phyloP scores from a whole-genome alignment of 192 early-diverging fungal genomes.

The Backusella psychrophila region DNA sequence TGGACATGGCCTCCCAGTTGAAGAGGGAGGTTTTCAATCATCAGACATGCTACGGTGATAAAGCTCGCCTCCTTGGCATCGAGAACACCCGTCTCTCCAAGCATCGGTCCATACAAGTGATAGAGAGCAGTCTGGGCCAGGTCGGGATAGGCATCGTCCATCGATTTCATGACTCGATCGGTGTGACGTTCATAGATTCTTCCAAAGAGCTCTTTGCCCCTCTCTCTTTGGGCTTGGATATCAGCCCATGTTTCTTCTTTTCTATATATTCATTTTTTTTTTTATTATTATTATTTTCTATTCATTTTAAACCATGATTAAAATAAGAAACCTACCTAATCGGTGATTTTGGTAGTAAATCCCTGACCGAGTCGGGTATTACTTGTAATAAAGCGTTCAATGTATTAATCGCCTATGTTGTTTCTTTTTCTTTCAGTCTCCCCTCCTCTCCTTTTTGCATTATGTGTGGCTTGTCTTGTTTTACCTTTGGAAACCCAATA shows the following conservation, averaged over 20 bases:
- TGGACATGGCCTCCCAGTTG: conserved; percentile 10
- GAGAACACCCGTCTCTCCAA: background rate
- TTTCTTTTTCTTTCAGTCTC: background rate
- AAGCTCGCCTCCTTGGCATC: conserved; percentile 12
- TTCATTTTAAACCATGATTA: background rate
- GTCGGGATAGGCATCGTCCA: conserved; percentile 13
- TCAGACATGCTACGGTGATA: background rate
- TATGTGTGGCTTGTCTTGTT: background rate
- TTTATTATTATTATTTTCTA: background rate
- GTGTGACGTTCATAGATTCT: conserved; percentile 21
- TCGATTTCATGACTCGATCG: conserved; percentile 3
- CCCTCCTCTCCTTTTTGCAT: background rate
- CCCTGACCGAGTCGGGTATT: background rate
- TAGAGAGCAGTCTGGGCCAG: conserved; percentile 14
- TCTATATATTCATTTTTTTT: background rate
- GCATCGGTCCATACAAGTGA: conserved; percentile 16
- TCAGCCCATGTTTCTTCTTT: conserved; percentile 17
- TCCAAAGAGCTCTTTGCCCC: conserved; percentile 17
- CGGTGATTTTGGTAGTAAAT: background rate
- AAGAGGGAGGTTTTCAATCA: background rate
- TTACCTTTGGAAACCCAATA: conserved; percentile 25
- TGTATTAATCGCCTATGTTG: conserved; percentile 18
- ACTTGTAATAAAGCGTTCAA: background rate
- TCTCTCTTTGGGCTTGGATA: background rate
- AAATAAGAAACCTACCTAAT: background rate